These are phyloP conservation scores for Trichoderma sp. DNA, from an alignment of 2,329 filamentous ascomycete species.

Conservation along the genomic window DNA sequence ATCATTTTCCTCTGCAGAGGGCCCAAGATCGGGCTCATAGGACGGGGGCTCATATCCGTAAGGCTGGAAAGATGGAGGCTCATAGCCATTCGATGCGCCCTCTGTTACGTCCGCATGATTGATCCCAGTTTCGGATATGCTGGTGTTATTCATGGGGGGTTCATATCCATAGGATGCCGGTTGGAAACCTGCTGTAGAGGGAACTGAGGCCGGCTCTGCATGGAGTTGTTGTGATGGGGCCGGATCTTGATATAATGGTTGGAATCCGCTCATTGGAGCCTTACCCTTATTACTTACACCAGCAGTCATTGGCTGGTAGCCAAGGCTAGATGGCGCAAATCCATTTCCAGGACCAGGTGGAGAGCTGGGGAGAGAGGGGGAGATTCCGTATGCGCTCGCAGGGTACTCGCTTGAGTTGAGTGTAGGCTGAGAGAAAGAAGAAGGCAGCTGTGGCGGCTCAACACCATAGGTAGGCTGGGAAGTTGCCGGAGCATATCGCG, in stretches of 20 bases:
- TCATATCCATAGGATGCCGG: conserved; percentile 54
- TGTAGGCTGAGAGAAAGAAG: conserved; percentile 33
- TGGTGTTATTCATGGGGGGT: conserved; percentile 48
- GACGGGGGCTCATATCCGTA: conserved; percentile 62
- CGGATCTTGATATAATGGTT: conserved; percentile 34
- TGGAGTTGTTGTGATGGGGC: background rate
- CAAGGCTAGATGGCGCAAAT: conserved; percentile 32
- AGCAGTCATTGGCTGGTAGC: conserved; percentile 36
- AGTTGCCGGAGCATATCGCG: conserved; percentile 42
- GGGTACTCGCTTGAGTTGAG: conserved; percentile 40
- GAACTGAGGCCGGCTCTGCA: conserved; percentile 21
- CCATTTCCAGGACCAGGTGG: conserved; percentile 29
- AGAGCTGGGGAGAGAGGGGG: conserved; percentile 35
- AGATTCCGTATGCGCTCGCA: conserved; percentile 44
- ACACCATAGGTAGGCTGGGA: conserved; percentile 39
- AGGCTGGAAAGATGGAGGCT: conserved; percentile 65
- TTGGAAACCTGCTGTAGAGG: conserved; percentile 46
- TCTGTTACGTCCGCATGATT: conserved; percentile 34
- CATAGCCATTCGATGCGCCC: conserved; percentile 53
- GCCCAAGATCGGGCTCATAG: conserved; percentile 55
- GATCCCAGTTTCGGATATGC: conserved; percentile 32
- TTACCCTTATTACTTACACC: conserved; percentile 13
- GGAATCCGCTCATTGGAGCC: conserved; percentile 34
- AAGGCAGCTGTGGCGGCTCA: conserved; percentile 57
- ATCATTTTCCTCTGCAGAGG: conserved; percentile 47